These are phyloP conservation scores for Mycena belliarum DNA, from an alignment of 768 basidiomycete genomes.

Conservation along the genomic window DNA sequence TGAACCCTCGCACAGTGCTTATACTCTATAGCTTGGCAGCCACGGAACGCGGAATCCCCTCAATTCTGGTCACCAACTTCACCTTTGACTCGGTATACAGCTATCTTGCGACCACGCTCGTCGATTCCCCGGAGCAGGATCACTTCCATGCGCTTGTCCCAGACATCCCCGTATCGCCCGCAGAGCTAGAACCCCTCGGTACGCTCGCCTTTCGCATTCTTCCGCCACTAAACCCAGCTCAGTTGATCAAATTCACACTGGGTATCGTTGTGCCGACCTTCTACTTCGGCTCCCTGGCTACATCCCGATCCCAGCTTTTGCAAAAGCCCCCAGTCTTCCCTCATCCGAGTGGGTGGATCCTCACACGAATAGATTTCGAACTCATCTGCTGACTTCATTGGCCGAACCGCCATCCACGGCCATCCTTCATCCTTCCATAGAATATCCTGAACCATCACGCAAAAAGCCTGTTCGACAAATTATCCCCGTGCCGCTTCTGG, in stretches of 20 bases:
- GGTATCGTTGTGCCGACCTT: slow-evolving; percentile 72
- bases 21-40: slow-evolving; percentile 60
- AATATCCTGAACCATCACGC: slow-evolving; percentile 27
- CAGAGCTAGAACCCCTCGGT: slow-evolving; percentile 51
- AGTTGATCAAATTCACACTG: slow-evolving; percentile 61
- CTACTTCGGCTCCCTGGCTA: slow-evolving; percentile 69
- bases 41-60: slow-evolving; percentile 62
- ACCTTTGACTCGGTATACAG: slow-evolving; percentile 85
- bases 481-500: slow-evolving; percentile 64
- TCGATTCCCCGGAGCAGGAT: slow-evolving; percentile 34
- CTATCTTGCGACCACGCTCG: slow-evolving; percentile 61
- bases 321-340: slow-evolving; percentile 52
- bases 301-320: slow-evolving; percentile 79
- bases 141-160: slow-evolving; percentile 36
- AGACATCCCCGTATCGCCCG: slow-evolving; percentile 56
- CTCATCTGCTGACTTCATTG: slow-evolving; percentile 47
- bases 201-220: not conserved
- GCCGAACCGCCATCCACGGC: slow-evolving; percentile 29
- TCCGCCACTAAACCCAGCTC: not conserved
- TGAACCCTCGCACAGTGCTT: not conserved
- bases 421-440: slow-evolving; percentile 44
- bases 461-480: slow-evolving; percentile 39
- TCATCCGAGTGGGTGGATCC: slow-evolving; percentile 64
- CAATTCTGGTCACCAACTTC: slow-evolving; percentile 77
- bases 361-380: slow-evolving; percentile 43